Percentiles rank a stretch among this genome's conserved stretches.
Conservation (phyloP, 2,329 filamentous ascomycete species). For the Calonectria pseudoreteaudii region DNA sequence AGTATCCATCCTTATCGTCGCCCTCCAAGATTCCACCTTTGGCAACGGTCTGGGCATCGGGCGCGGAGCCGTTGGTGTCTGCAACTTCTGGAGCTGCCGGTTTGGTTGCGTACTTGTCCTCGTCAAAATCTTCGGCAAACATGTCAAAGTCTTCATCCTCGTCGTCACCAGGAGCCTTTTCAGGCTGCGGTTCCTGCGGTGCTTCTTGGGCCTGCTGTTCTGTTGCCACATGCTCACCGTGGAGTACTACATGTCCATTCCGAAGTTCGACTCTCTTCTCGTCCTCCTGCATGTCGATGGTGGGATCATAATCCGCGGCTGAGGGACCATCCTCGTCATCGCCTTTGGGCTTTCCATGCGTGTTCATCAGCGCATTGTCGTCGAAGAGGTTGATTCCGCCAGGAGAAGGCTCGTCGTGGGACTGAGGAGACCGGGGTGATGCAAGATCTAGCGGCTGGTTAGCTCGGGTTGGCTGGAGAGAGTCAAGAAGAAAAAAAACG, state of each 20-base stretch:
- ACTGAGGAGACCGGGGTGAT: constrained; percentile 58
- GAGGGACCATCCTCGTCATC: constrained; percentile 79
- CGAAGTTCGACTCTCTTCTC: constrained; percentile 76
- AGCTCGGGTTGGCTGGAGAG: constrained; percentile 29
- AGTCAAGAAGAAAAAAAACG: constrained; percentile 34
- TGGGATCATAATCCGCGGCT: constrained; percentile 94
- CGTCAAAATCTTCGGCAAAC: constrained; percentile 86
- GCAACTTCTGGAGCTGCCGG: constrained; percentile 50
- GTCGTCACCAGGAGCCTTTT: constrained; percentile 51
- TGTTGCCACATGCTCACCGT: constrained; percentile 55
- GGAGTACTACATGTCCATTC: constrained; percentile 65
- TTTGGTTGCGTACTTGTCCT: constrained; percentile 72
- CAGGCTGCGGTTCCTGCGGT: constrained; percentile 40
- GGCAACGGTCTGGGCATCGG: constrained; percentile 69
- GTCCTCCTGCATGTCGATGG: constrained; percentile 88
- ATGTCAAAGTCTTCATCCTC: constrained; percentile 84
- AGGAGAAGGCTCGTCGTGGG: constrained; percentile 66
- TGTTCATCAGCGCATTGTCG: constrained; percentile 76
- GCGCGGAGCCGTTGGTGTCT: constrained; percentile 59
- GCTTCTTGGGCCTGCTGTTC: constrained; percentile 42
- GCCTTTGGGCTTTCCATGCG: constrained; percentile 56
- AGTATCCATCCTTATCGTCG: constrained; percentile 95
- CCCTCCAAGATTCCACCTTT: constrained; percentile 88
- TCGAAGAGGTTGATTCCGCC: constrained; percentile 72
- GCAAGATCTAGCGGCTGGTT: constrained; percentile 46